Evolutionary conservation across 1,284 basidiomycete species (phyloP).

Genomic region (Cutaneotrichosporon dermatis): DNA sequence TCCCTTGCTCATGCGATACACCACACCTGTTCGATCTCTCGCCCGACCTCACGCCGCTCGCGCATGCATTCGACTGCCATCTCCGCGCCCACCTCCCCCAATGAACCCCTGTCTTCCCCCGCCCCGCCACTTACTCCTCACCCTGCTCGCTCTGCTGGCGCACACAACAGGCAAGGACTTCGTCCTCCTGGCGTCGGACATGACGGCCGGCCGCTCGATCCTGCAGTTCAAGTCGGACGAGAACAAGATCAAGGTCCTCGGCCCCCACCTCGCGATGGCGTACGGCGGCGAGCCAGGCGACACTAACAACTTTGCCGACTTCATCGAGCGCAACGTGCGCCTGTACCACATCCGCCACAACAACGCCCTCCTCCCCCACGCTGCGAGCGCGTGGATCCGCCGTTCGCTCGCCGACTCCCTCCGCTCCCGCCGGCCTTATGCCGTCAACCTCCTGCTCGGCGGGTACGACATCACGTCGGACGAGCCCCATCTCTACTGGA

Average conservation of each 20-base stretch:
- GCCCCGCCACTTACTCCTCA: too few species aligned
- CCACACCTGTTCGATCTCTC: too few species aligned
- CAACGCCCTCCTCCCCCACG: constrained; percentile 77
- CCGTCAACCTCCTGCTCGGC: constrained; percentile 88
- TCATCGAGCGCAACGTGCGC: constrained; percentile 88
- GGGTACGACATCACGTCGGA: constrained; percentile 72
- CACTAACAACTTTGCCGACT: constrained; percentile 95
- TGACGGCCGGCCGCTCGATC: constrained; percentile 78
- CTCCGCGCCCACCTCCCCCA: too few species aligned
- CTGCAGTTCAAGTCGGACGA: constrained; percentile 97
- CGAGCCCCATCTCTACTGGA: constrained; percentile 58
- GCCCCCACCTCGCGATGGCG: constrained; percentile 90
- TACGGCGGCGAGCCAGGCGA: constrained; percentile 95
- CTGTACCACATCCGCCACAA: constrained; percentile 87
- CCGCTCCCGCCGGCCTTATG: constrained; percentile 80
- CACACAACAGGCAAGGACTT: constrained; percentile 70
- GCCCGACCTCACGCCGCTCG: too few species aligned
- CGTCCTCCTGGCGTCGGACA: constrained; percentile 86
- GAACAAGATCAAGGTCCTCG: constrained; percentile 92
- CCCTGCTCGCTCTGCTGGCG: too few species aligned
- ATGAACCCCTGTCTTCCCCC: too few species aligned
- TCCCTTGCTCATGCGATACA: too few species aligned
- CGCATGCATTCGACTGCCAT: too few species aligned
- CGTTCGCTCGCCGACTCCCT: constrained; percentile 82
- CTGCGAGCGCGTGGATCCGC: constrained; percentile 92